phyloP scores from a whole-genome alignment of 2,329 filamentous ascomycete genomes.

The Fusarium staphyleae region DNA sequence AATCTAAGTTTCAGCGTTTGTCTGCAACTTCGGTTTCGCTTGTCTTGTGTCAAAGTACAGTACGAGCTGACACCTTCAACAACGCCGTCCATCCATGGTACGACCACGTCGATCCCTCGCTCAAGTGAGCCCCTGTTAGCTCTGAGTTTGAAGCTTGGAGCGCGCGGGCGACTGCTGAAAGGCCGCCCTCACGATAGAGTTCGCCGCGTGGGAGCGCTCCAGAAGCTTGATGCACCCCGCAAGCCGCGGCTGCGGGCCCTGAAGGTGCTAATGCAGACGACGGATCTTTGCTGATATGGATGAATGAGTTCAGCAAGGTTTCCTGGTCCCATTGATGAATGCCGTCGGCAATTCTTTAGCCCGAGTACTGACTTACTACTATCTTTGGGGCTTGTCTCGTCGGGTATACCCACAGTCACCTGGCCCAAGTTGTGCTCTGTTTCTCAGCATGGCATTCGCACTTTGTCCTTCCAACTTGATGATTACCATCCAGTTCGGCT shows the following conservation, averaged over 20 bases:
- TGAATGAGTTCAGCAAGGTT: too few relatives aligned
- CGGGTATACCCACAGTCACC: neutral
- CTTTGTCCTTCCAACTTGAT: neutral
- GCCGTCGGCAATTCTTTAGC: conserved; percentile 17
- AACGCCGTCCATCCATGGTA: neutral
- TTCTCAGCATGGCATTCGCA: conserved; percentile 9
- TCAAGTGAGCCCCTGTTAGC: neutral
- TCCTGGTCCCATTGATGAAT: neutral
- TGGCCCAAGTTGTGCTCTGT: neutral
- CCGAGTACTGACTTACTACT: neutral
- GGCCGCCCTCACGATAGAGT: conserved; percentile 26
- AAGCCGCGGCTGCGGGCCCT: conserved; percentile 22
- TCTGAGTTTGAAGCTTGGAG: conserved; percentile 5
- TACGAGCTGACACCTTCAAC: neutral
- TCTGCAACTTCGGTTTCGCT: neutral
- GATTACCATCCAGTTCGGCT: conserved; percentile 8
- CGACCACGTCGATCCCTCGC: conserved; percentile 6
- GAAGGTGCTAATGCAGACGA: conserved; percentile 27
- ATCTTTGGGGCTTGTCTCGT: neutral
- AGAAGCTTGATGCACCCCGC: conserved; percentile 28
- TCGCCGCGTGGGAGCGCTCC: conserved; percentile 23
- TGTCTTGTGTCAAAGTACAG: neutral
- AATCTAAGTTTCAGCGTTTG: neutral
- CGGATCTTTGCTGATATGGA: too few relatives aligned
- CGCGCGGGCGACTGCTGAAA: conserved; percentile 10